A percentile compares a stretch with the other conserved stretches of the same genome.
phyloP scores from a whole-genome alignment of 352 stramenopile species.

The Phytopythium chamaehyphon region DNA sequence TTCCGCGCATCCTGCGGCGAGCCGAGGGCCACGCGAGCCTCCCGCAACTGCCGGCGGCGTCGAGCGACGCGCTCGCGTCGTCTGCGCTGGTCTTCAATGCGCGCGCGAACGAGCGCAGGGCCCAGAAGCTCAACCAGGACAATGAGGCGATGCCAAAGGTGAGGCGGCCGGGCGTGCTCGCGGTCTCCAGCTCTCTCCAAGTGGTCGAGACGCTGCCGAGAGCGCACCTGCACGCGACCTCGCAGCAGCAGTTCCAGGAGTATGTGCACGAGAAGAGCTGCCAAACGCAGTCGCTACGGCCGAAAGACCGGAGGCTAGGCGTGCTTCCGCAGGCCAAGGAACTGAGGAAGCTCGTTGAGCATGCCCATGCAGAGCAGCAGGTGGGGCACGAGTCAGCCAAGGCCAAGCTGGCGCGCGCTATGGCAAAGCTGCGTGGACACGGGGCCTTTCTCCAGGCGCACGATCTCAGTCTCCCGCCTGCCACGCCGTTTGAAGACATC shows the following conservation, averaged over 20 bases:
- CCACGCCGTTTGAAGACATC: conserved; percentile 16
- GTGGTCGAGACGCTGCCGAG: not conserved
- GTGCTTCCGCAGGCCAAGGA: conserved; percentile 20
- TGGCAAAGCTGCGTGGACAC: conserved; percentile 24
- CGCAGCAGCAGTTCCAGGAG: conserved; percentile 35
- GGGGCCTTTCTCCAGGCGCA: conserved; percentile 22
- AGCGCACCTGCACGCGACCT: conserved; percentile 5
- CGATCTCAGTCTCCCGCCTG: not conserved
- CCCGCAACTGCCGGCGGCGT: not conserved
- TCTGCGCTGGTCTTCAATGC: conserved; percentile 2
- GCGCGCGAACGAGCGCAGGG: not conserved
- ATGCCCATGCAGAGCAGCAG: conserved; percentile 10
- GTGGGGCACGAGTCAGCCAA: conserved; percentile 9
- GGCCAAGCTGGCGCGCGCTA: conserved; percentile 20
- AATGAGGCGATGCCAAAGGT: not conserved
- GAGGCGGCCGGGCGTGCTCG: not conserved
- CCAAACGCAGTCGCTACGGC: conserved; percentile 26
- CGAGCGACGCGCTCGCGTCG: not conserved
- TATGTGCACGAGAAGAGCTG: conserved; percentile 47
- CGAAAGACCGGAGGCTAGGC: conserved; percentile 37
- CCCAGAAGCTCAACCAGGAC: not conserved
- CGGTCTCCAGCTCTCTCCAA: not conserved
- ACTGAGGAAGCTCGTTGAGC: conserved; percentile 28
- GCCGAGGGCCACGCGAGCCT: not conserved
- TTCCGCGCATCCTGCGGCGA: conserved; percentile 32